Evolutionary conservation across 2,329 filamentous ascomycete genomes (phyloP).

Genomic region (Graphilbum ipis-grandicollis): DNA sequence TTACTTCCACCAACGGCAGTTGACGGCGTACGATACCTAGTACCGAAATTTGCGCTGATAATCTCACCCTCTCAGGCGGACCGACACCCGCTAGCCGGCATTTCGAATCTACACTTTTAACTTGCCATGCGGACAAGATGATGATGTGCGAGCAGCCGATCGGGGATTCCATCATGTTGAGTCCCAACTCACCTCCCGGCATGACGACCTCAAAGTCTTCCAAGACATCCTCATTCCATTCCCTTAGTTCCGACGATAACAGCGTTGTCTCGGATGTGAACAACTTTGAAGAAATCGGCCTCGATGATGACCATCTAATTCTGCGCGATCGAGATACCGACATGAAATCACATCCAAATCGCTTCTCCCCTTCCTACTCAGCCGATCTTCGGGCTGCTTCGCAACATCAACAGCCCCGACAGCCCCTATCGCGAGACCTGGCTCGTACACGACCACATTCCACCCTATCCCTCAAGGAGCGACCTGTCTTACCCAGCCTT

Average conservation of each 20-base stretch:
- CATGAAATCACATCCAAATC: conserved; percentile 22
- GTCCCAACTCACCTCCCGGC: conserved; percentile 55
- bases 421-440: conserved; percentile 14
- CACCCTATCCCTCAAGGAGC: conserved; percentile 17
- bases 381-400: conserved; percentile 22
- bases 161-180: conserved; percentile 21
- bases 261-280: conserved; percentile 53
- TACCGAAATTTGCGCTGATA: too few species aligned
- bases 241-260: conserved; percentile 58
- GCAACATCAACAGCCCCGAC: too few species aligned
- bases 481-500: conserved; percentile 27
- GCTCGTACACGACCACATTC: conserved; percentile 16
- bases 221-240: conserved; percentile 77
- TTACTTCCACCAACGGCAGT: too few species aligned
- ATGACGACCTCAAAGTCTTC: conserved; percentile 75
- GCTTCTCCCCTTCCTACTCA: conserved; percentile 30
- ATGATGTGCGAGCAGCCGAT: conserved; percentile 22
- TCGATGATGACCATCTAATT: conserved; percentile 40
- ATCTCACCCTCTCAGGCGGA: too few species aligned
- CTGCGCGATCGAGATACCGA: conserved; percentile 17
- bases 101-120: too few species aligned
- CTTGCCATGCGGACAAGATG: conserved; percentile 13
- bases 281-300: conserved; percentile 86
- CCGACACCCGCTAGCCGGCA: too few species aligned
- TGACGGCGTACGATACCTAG: too few species aligned